Conservation (phyloP, 2,329 filamentous ascomycete species). For the Fusarium concolor region DNA sequence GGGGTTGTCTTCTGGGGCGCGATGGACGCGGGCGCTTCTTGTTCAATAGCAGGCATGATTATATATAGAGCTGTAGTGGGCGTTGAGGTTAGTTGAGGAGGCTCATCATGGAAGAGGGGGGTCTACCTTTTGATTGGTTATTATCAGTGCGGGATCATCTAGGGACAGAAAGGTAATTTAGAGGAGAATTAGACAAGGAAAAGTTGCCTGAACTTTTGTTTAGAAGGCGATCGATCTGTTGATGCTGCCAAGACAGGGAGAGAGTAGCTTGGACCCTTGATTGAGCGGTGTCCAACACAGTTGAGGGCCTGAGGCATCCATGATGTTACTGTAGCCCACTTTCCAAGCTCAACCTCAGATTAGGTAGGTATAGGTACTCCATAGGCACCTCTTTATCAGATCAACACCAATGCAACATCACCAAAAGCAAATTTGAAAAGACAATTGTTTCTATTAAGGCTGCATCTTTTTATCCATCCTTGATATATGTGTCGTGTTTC, state of each 20-base stretch:
- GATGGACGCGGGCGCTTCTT: slow-evolving; percentile 40
- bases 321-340: slow-evolving; percentile 14
- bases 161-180: background rate
- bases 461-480: background rate
- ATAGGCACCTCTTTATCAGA: background rate
- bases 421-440: background rate
- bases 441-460: background rate
- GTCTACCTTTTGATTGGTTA: slow-evolving; percentile 14
- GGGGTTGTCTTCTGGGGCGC: slow-evolving; percentile 66
- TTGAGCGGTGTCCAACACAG: slow-evolving; percentile 21
- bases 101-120: slow-evolving; percentile 22
- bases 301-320: slow-evolving; percentile 26
- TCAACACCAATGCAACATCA: slow-evolving; percentile 1
- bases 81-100: slow-evolving; percentile 11
- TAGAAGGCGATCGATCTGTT: slow-evolving; percentile 8
- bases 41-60: slow-evolving; percentile 33
- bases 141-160: slow-evolving; percentile 14
- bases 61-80: slow-evolving; percentile 1
- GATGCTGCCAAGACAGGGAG: slow-evolving; percentile 24
- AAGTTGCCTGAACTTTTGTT: background rate
- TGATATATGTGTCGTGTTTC: background rate
- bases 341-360: slow-evolving; percentile 18
- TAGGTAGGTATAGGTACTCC: too few species aligned
- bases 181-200: slow-evolving; percentile 3
- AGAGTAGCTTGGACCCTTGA: slow-evolving; percentile 15